These are phyloP conservation scores for Sporothrix brunneoviolacea DNA, from an alignment of 2,329 filamentous ascomycete genomes.

Conservation along the genomic window DNA sequence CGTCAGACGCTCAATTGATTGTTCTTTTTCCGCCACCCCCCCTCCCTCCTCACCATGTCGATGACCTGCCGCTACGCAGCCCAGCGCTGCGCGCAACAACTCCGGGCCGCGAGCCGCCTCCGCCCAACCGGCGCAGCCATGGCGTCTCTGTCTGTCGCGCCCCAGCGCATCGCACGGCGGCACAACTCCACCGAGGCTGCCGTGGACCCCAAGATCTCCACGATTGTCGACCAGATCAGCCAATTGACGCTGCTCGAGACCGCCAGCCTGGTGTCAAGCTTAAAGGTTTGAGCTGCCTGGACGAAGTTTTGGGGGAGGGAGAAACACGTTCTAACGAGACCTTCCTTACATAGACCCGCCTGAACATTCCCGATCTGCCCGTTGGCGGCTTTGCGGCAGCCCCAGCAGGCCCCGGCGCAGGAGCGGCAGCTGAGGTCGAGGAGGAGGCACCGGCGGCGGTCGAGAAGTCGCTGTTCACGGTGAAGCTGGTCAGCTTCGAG, in stretches of 20 bases:
- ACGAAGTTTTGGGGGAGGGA: no score
- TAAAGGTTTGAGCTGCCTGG: no score
- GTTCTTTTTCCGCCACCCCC: not conserved
- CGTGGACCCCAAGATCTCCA: slow-evolving; percentile 81
- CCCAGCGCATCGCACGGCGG: slow-evolving; percentile 57
- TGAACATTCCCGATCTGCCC: slow-evolving; percentile 97
- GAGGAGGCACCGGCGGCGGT: slow-evolving; percentile 81
- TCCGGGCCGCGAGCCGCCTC: slow-evolving; percentile 43
- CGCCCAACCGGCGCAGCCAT: slow-evolving; percentile 38
- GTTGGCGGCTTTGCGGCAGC: slow-evolving; percentile 79
- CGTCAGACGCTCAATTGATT: not conserved
- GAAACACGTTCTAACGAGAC: no score
- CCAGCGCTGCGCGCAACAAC: slow-evolving; percentile 57
- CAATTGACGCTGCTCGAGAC: slow-evolving; percentile 97
- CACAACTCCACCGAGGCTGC: slow-evolving; percentile 82
- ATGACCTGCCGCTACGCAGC: slow-evolving; percentile 57
- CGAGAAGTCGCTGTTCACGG: slow-evolving; percentile 94
- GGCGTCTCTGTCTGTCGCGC: slow-evolving; percentile 17
- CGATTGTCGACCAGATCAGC: slow-evolving; percentile 97
- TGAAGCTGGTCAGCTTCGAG: slow-evolving; percentile 91
- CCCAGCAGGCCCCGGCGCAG: slow-evolving; percentile 46
- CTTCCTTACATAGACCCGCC: slow-evolving; percentile 56
- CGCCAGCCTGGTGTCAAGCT: slow-evolving; percentile 83
- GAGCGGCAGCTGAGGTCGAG: slow-evolving; percentile 60
- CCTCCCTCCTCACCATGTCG: slow-evolving; percentile 43